These are phyloP conservation scores for Monilinia laxa DNA, from an alignment of 2,329 filamentous ascomycete genomes.

Conservation along the genomic window DNA sequence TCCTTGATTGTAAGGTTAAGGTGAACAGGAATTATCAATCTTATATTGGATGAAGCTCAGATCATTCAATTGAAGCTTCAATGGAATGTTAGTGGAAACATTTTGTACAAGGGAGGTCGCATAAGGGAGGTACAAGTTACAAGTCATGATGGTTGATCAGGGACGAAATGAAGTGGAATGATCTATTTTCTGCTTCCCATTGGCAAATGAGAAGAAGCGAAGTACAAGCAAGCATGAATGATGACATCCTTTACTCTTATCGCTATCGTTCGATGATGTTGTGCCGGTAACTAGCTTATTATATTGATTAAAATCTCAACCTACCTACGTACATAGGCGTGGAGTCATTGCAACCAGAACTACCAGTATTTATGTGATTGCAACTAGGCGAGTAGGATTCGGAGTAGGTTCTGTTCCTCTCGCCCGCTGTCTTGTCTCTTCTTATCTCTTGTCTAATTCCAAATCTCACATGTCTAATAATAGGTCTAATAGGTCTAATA, in stretches of 20 bases:
- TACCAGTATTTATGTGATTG: background rate
- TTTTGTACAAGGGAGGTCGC: background rate
- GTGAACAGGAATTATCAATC: background rate
- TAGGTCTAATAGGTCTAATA: background rate
- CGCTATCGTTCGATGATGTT: background rate
- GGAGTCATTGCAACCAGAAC: background rate
- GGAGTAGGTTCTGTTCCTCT: background rate
- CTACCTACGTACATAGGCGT: no score
- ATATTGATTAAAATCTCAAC: no score
- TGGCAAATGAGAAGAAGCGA: no score
- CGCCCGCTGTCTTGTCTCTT: background rate
- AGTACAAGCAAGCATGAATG: no score
- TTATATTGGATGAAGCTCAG: background rate
- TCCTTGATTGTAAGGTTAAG: background rate
- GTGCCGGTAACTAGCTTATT: no score
- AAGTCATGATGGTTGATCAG: background rate
- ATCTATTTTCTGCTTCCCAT: background rate
- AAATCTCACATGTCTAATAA: background rate
- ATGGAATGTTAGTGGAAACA: no score
- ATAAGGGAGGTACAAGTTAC: background rate
- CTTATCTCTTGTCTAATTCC: no score
- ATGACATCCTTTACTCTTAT: slow-evolving; percentile 1
- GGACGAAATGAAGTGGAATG: background rate
- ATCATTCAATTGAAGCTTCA: no score
- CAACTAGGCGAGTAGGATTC: background rate